Evolutionary conservation across 495 filamentous ascomycete genomes (phyloP).

Genomic region (Lepraria neglecta): DNA sequence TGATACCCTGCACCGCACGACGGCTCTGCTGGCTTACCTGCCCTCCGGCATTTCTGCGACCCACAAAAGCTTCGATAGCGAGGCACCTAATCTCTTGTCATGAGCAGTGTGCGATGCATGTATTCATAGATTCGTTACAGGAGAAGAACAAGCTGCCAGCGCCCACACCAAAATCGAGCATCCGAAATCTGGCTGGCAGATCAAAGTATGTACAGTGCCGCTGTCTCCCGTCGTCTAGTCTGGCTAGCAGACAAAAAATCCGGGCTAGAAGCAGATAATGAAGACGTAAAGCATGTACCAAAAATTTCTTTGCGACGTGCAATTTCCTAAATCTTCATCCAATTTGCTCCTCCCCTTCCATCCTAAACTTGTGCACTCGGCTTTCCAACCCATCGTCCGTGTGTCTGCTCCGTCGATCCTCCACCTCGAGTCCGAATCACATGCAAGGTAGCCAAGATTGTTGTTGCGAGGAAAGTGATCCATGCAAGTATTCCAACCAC

Average conservation of each 20-base stretch:
- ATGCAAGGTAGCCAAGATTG: conserved; percentile 37
- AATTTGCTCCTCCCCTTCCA: neutral
- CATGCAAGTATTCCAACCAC: conserved; percentile 54
- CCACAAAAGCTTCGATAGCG: no score
- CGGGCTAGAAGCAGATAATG: neutral
- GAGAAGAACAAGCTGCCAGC: no score
- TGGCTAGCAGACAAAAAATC: neutral
- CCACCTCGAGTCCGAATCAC: conserved; percentile 31
- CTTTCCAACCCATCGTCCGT: conserved; percentile 13
- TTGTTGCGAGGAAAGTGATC: conserved; percentile 49
- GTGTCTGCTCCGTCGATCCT: conserved; percentile 4
- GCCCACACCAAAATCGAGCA: neutral
- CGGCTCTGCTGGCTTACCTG: no score
- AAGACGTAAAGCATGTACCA: neutral
- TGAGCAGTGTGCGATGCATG: neutral
- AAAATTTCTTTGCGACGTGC: neutral
- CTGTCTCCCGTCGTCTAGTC: no score
- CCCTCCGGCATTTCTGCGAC: no score
- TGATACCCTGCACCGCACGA: no score
- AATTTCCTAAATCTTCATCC: neutral
- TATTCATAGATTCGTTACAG: neutral
- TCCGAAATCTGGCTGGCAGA: conserved; percentile 1
- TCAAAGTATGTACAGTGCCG: neutral
- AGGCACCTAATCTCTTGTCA: no score
- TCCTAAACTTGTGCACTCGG: neutral